These are phyloP conservation scores for Paulownia fortunei DNA, from an alignment of 257 asterid genomes.

Conservation along the genomic window DNA sequence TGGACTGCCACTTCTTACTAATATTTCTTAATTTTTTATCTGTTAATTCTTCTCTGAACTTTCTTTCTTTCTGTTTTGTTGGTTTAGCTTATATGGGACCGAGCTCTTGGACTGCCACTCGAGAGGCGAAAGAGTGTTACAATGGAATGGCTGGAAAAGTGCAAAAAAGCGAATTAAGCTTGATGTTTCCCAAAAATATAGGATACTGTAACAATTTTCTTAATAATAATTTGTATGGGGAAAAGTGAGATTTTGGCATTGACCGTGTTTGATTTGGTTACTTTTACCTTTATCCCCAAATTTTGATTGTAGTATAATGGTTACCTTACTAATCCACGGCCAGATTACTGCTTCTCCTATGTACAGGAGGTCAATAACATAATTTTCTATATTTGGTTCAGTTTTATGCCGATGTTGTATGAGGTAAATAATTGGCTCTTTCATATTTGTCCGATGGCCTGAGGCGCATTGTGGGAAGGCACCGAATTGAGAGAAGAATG, in stretches of 20 bases:
- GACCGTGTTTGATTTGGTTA: background rate
- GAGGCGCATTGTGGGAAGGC: no score
- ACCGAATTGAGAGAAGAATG: no score
- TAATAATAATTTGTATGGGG: slow-evolving; percentile 12
- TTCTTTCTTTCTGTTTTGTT: no score
- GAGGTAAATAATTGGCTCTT: background rate
- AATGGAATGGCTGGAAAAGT: slow-evolving; percentile 81
- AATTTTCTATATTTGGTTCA: background rate
- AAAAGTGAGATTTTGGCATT: no score
- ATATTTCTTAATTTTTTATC: no score
- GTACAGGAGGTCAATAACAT: background rate
- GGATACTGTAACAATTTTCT: background rate
- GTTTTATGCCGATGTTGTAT: background rate
- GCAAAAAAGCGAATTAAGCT: slow-evolving; percentile 61
- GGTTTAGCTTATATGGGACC: no score
- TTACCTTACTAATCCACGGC: background rate
- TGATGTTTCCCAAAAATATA: slow-evolving; percentile 12
- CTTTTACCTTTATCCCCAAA: slow-evolving; percentile 8
- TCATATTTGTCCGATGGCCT: no score
- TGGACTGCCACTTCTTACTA: no score
- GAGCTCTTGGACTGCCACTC: slow-evolving; percentile 85
- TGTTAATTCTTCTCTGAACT: no score
- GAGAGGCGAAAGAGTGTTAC: slow-evolving; percentile 99
- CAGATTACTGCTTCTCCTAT: background rate
- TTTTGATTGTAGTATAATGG: background rate